Base-by-base conservation (phyloP, 1,139 yeast genomes). In the Zygoascus hellenicus region DNA sequence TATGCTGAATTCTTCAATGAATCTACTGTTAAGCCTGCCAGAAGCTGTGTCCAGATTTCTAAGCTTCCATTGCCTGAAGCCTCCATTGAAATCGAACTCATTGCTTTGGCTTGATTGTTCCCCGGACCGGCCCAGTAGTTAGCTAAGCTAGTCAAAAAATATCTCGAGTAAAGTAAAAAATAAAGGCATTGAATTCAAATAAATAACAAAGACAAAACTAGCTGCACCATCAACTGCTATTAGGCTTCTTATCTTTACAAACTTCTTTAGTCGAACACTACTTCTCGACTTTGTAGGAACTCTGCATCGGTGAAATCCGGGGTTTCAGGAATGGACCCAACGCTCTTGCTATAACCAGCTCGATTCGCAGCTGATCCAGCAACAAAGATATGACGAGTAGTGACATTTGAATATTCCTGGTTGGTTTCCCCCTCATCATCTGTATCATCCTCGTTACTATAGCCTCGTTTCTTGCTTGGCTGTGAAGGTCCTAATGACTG, bases 21-120 rank as follows among this genome's bases (percentile, higher is more conserved):
- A 47, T 32, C 30, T 29, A 36, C 45, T 13, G 94, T 84, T 72
- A 85, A 83, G 68, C 96, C 97, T 47, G 96, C 96, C 32, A 83
- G 96, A 76, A 83, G 95, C 1, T 87, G 95, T 74, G 92, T 88
- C 57, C 95, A 95, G 40, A 96, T 87, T 53, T 81, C 80, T 64
- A 79, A 78, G 54, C 78, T 88, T 62, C 96, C 96, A 51, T 78
- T 88, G 64, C 51, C 68, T 66, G 87, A 87, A 49, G 87, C 81
- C 51, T 82, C 77, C 49, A 76, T 63, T 40, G 80, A 76, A 64
- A 69, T 76, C 58, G 96, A 88, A 71, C 85, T 80, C 47, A 70
- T 88, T 67, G 96, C 96, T 47, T 68, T 81, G 51, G 87, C 81
- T 62, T 66, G 66, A 19, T 13, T 6, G 2, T 10, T 9, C 5